phyloP scores from a whole-genome alignment of 2,329 filamentous ascomycete genomes.

The Fusarium duplospermum region DNA sequence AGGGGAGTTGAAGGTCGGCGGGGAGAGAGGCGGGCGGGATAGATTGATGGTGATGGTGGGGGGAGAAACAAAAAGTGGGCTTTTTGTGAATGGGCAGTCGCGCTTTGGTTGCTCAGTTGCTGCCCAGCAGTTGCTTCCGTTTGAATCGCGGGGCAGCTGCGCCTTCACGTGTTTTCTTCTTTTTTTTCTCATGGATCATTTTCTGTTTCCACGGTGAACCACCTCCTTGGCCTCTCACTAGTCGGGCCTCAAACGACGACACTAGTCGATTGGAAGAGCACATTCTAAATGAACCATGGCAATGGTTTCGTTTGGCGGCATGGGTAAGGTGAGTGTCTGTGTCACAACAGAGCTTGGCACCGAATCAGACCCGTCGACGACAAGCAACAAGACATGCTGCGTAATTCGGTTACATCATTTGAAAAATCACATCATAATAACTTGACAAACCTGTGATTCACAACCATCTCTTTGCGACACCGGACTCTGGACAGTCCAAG shows the following conservation, averaged over 20 bases:
- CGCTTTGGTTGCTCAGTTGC: slow-evolving; percentile 12
- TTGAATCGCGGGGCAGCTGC: slow-evolving; percentile 33
- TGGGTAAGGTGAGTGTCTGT: slow-evolving; percentile 6
- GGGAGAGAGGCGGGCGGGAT: slow-evolving; percentile 38
- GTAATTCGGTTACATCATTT: neutral
- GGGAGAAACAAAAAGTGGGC: slow-evolving; percentile 38
- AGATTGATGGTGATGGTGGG: slow-evolving; percentile 39
- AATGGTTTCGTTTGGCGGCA: neutral
- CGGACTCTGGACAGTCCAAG: neutral
- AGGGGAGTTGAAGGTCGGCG: slow-evolving; percentile 26
- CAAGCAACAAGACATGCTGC: neutral
- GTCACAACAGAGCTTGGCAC: neutral
- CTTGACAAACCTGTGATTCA: neutral
- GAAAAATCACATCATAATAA: neutral
- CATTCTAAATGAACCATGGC: neutral
- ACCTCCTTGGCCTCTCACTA: slow-evolving; percentile 1
- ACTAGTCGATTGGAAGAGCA: neutral
- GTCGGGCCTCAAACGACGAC: slow-evolving; percentile 2
- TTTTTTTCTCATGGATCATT: slow-evolving; percentile 10
- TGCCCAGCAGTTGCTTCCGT: neutral
- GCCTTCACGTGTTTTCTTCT: slow-evolving; percentile 21
- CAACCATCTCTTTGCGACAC: neutral
- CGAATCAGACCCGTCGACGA: neutral
- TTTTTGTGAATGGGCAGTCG: slow-evolving; percentile 18
- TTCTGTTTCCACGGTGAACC: slow-evolving; percentile 3